phyloP scores from a whole-genome alignment of 352 stramenopile species.

The Blastocystis sp. region DNA sequence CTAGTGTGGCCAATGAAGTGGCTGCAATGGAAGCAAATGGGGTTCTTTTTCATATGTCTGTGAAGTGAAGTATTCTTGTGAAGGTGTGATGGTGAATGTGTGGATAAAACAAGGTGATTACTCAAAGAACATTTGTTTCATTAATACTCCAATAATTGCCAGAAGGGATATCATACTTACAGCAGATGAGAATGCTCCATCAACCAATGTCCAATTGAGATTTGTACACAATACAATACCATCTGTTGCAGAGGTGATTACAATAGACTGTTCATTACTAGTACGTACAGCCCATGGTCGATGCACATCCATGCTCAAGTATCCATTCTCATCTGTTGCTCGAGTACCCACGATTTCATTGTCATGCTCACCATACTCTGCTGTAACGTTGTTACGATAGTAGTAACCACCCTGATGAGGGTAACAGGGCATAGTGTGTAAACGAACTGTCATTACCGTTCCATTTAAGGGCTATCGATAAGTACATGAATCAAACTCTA shows the following conservation, averaged over 20 bases:
- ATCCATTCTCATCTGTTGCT: slow-evolving; percentile 10
- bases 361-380: slow-evolving; percentile 16
- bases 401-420: slow-evolving; percentile 36
- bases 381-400: slow-evolving; percentile 31
- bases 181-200: slow-evolving; percentile 27
- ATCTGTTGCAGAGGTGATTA: not conserved
- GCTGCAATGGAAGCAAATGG: slow-evolving; percentile 10
- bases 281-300: not conserved
- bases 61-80: not conserved
- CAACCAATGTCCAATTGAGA: slow-evolving; percentile 31
- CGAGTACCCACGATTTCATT: slow-evolving; percentile 51
- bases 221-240: slow-evolving; percentile 55
- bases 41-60: slow-evolving; percentile 8
- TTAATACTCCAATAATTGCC: slow-evolving; percentile 3
- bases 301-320: not conserved
- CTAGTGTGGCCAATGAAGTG: not conserved
- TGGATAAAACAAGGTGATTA: slow-evolving; percentile 16
- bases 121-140: slow-evolving; percentile 26
- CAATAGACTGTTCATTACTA: slow-evolving; percentile 17
- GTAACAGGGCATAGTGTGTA: slow-evolving; percentile 42
- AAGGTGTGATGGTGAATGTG: not conserved
- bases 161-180: slow-evolving; percentile 37
- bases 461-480: slow-evolving; percentile 28
- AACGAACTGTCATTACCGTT: slow-evolving; percentile 30
- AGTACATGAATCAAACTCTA: not conserved